Evolutionary conservation across 129 eudicot genomes (phyloP), one percentile per base, ranked within the genome.

Genomic region (Helichrysum umbraculigerum): DNA sequence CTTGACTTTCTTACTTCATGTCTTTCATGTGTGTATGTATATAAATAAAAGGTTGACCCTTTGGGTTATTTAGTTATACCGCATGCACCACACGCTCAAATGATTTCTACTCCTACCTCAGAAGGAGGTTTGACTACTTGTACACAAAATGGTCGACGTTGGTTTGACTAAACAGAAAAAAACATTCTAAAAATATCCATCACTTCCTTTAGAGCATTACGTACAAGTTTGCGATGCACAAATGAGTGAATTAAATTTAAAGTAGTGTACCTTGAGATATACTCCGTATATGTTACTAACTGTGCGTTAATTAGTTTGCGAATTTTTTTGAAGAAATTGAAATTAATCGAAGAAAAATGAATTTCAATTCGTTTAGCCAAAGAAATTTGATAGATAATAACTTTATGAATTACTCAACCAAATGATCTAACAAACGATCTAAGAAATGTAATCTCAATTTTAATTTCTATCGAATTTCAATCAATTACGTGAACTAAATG

Each of bases 61-160:
- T 70, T 8, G 77, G 57, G 25, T 78, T 58, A 6, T 61, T 70
- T 59, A 78, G 73, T 34, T 63, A 64, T 22, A 67, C 78, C 78
- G 44, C 79, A 80, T 73, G 83, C 79, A 66, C 35, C 83, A 57
- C 83, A 73, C 69, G 10, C 75, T 66, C 57, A 57, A 73, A 22
- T 41, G 75, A 67, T 73, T 67, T 73, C 79, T 57, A 80, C 75
- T 73, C 77, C 78, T 51, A 72, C 78, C 56, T 51, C 19, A 63
- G 64, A 28, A 52, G 42, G 73, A 71, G 72, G 72, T 42, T 78
- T 78, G 82, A 78, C 76, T 70, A 78, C 77, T 62, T 78, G 77
- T 78, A 78, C 83, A 79, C 67, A 79, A 79, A 35, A 79, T 32
- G 5, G 41, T 79, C 28, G 68, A 69, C 50, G 68, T 39, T 64